Evolutionary conservation across 2,329 filamentous ascomycete species (phyloP), one percentile per base, ranked within the genome.

Genomic region (Alternaria incomplexa): DNA sequence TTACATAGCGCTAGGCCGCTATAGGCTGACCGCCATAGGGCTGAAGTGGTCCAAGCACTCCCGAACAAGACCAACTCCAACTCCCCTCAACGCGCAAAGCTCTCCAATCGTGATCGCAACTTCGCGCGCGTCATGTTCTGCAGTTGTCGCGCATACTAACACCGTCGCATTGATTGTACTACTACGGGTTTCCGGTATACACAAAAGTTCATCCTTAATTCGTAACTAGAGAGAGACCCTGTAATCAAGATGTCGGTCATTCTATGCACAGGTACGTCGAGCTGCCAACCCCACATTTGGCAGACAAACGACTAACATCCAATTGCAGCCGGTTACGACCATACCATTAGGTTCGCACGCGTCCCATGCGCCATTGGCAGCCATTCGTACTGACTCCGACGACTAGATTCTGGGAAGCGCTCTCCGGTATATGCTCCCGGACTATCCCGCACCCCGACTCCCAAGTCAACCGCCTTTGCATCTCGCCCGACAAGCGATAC

Each of bases 371-470:
- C 15, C 10, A 20, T 28, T 22, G 40, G 53, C 36, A 51, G 23
- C 32, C 30, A 44, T 25, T 17, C 44, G 17, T 51, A 52, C 65
- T 75, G 23, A 73, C 66, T 56, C 43, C 20, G 45, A 62, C 36
- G 28, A 47, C 77, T 51, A 96, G 93, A 68, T 99, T 99, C 84
- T 99, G 96, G 96, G 96, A 99, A 82, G 96, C 96, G 1, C 88
- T 99, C 59, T 97, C 94, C 11, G 96, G 96, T 57, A 98, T 99
- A 74, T 99, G 96, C 83, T 97, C 93, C 45, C 92, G 96, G 69
- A 99, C 96, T 22, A 98, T 99, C 72, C 96, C 97, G 73, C 95
- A 99, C 77, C 93, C 96, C 3, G 96, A 99, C 81, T 98, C 95
- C 10, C 96, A 99, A 81, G 96, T 99, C 72, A 99, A 99, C 82